Base-by-base conservation (phyloP, 768 basidiomycete genomes). In the Trametopsis cervina region DNA sequence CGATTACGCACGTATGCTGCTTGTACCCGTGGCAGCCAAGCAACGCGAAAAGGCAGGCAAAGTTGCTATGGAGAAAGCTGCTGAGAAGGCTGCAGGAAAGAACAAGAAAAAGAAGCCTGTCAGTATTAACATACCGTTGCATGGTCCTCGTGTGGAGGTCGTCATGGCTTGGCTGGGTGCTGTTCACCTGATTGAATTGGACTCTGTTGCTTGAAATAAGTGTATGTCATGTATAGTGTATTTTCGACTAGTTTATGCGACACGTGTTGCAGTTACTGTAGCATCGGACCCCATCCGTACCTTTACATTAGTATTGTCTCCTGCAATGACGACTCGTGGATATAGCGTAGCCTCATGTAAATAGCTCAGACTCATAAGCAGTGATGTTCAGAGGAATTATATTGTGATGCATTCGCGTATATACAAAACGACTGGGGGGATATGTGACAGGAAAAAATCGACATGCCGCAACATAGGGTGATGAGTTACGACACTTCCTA, bases 91-190 rank as follows among this genome's bases (percentile, higher is more conserved):
- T 49, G 53, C 44, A 2, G 58, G 54, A 18, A 60, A 55, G 24
- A 57, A 56, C 5, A 23, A 24, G 42, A 76, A 73, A 67, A 79
- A 80, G 69, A 84, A 79, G 63, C 68, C 77, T 29, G 56, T 78
- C 53, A 75, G 80, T 43, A 85, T 90, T 62, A 87, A 81, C 59
- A 88, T 92, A 48, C 86, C 88, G 9, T 66, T 92, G 53, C 87
- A 90, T 64, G 89, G 89, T 0, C 89, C 90, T 27, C 75, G 88
- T 4, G 89, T 92, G 40, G 89, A 92, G 65, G 73, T 92, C 47
- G 73, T 90, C 47, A 72, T 92, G 47, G 89, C 89, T 37, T 92
- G 88, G 88, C 68, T 92, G 46, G 89, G 74, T 21, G 88, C 86
- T 15, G 84, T 89, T 47, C 83, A 87, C 69, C 64, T 92, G 27